These are phyloP conservation scores for Teratosphaeria viscida DNA, from an alignment of 2,329 filamentous ascomycete genomes.

Conservation along the genomic window DNA sequence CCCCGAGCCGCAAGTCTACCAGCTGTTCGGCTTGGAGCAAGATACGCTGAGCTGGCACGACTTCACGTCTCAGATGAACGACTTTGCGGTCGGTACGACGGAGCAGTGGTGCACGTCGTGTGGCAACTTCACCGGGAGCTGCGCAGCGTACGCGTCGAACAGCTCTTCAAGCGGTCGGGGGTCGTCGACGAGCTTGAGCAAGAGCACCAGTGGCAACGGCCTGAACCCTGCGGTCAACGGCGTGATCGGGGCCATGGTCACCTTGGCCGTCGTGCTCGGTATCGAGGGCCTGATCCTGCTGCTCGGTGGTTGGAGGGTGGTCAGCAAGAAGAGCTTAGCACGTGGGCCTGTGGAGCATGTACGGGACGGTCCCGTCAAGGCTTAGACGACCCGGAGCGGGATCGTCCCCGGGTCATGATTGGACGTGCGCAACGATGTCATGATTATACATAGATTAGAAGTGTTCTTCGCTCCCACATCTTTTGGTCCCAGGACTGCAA, in stretches of 20 bases:
- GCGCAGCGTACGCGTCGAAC: conserved; percentile 39
- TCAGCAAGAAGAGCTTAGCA: conserved; percentile 41
- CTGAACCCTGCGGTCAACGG: conserved; percentile 66
- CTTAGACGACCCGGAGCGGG: not conserved
- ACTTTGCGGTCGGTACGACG: conserved; percentile 57
- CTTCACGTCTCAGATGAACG: conserved; percentile 53
- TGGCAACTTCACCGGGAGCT: conserved; percentile 59
- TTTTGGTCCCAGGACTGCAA: no score
- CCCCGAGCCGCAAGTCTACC: conserved; percentile 42
- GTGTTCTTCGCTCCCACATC: no score
- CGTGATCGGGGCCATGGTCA: conserved; percentile 65
- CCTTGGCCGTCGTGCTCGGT: conserved; percentile 52
- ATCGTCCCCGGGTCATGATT: not conserved
- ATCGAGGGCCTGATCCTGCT: conserved; percentile 44
- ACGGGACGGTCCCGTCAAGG: not conserved
- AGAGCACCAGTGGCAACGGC: conserved; percentile 26
- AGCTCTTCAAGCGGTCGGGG: conserved; percentile 17
- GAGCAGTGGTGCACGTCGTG: conserved; percentile 65
- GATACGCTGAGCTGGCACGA: conserved; percentile 54
- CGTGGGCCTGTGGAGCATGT: not conserved
- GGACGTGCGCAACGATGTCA: not conserved
- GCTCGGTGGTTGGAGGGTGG: conserved; percentile 47
- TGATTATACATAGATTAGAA: not conserved
- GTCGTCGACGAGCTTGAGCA: conserved; percentile 11
- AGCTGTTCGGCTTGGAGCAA: conserved; percentile 49